Percentiles rank a stretch among this genome's conserved stretches.
phyloP scores from a whole-genome alignment of 106 monocot genomes.

The Apostasia ramifera region DNA sequence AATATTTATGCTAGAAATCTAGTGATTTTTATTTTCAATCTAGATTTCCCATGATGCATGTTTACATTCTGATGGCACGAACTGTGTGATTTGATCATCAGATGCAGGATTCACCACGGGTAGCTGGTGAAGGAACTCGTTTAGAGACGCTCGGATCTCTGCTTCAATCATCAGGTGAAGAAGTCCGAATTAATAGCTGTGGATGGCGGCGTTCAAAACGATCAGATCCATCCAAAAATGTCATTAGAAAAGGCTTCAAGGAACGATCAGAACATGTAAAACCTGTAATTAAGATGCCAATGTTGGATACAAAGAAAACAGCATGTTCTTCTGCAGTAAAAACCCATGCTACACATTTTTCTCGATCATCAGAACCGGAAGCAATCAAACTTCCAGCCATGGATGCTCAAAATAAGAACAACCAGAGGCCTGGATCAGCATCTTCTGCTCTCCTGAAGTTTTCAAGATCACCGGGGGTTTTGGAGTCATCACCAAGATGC shows the following conservation, averaged over 20 bases:
- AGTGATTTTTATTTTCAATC: not conserved
- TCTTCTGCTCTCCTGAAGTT: too few relatives aligned
- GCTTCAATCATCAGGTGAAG: not conserved
- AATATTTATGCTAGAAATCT: too few relatives aligned
- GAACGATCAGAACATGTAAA: not conserved
- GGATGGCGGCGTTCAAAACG: conserved; percentile 19
- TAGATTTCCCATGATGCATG: not conserved
- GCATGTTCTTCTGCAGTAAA: not conserved
- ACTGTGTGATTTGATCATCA: not conserved
- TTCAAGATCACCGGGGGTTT: too few relatives aligned
- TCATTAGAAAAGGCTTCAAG: conserved; percentile 1
- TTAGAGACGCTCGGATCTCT: not conserved
- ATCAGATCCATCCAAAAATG: conserved; percentile 7
- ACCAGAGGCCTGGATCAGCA: too few relatives aligned
- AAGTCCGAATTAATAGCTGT: not conserved
- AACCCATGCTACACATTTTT: not conserved
- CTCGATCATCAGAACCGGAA: not conserved
- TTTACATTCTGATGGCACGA: not conserved
- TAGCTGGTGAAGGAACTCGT: not conserved
- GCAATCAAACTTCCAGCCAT: conserved; percentile 8
- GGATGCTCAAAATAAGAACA: not conserved
- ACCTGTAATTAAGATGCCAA: not conserved
- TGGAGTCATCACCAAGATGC: too few relatives aligned
- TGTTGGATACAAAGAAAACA: too few relatives aligned
- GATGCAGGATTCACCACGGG: not conserved